Evolutionary conservation across 2,329 filamentous ascomycete species (phyloP), one percentile per base, ranked within the genome.

Genomic region (Paraphoma chrysanthemicola): DNA sequence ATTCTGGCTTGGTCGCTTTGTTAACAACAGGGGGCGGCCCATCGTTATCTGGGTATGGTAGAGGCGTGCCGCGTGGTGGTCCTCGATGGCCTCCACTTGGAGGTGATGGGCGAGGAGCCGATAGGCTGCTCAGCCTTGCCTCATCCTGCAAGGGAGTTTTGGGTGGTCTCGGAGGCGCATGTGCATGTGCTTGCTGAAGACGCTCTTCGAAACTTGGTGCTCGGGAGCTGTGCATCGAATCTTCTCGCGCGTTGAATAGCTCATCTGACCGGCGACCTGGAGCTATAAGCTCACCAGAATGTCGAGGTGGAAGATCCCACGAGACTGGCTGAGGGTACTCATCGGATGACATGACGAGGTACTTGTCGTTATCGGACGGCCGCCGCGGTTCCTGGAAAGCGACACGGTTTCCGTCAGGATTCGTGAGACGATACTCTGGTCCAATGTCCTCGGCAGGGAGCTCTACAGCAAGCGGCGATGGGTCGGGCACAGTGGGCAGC

Each of bases 11-110:
- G 65, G 89, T 87, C 44, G 90, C 88, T 84, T 92, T 90, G 69
- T 96, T 96, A 7, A 96, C 92, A 6, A 86, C 82, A 3, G 94
- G 94, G 16, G 94, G 93, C 29, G 90, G 89, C 28, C 90, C 90
- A 68, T 96, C 90, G 44, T 88, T 88, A 46, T 91, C 78, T 0
- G 94, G 94, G 74, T 97, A 97, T 0, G 93, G 93, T 33, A 91
- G 83, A 8, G 80, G 74, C 1, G 69, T 67, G 4, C 73, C 73
- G 4, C 67, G 68, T 8, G 74, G 74, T 10, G 72, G 74, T 53
- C 73, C 54, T 12, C 75, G 51, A 48, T 72, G 66, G 2, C 60
- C 48, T 1, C 69, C 67, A 4, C 63, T 56, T 10, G 66, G 64
- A 2, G 77, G 77, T 11, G 64, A 67, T 30, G 53, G 48, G 31